Evolutionary conservation across 148 eudicot genomes (phyloP).

Genomic region (Vaccinium corymbosum): DNA sequence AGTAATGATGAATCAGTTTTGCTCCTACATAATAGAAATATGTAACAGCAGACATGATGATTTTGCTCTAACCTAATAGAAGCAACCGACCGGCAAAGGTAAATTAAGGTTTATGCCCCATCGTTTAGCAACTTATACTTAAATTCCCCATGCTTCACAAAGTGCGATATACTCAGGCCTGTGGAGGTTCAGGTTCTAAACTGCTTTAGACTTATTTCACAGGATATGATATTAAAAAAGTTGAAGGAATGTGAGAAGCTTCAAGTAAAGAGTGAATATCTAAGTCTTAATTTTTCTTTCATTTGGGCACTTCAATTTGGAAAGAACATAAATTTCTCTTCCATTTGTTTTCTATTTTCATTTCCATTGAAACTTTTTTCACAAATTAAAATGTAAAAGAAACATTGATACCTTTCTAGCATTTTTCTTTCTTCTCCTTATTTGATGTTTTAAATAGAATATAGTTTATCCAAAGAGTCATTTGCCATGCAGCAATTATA

Average conservation of each 20-base stretch:
- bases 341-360: not conserved
- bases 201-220: not conserved
- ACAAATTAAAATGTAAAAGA: not conserved
- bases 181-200: not conserved
- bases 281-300: not conserved
- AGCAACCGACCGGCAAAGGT: not conserved
- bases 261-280: not conserved
- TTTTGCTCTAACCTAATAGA: not conserved
- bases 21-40: not conserved
- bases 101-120: not conserved
- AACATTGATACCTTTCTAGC: not conserved
- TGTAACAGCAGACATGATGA: not conserved
- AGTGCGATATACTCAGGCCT: not conserved
- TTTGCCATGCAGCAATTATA: not conserved
- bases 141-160: not conserved
- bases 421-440: not conserved
- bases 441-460: not conserved
- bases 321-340: not conserved
- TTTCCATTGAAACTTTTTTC: not conserved
- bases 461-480: not conserved
- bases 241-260: not conserved
- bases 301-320: conserved; percentile 3
- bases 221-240: not conserved
- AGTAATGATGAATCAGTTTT: not conserved
- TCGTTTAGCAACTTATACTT: not conserved